Percentiles rank a stretch among this genome's conserved stretches.
Evolutionary conservation across 768 basidiomycete species (phyloP).

Genomic region (Candolleomyces aberdarensis): DNA sequence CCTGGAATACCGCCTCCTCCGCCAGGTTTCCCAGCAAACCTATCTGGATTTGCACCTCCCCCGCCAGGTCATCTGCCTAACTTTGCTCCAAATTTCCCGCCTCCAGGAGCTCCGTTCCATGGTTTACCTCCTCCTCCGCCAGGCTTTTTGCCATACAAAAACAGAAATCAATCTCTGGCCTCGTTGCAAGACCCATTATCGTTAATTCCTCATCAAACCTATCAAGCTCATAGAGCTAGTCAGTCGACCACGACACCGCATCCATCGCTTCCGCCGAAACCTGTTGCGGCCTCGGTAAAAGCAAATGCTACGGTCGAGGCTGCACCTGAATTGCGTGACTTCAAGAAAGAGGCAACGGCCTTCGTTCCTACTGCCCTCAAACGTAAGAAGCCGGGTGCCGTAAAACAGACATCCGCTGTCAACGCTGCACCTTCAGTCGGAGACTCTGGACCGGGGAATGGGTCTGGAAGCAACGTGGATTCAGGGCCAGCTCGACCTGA

Average conservation of each 20-base stretch:
- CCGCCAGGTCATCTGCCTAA: conserved; percentile 10
- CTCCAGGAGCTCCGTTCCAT: conserved; percentile 6
- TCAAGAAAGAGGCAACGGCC: conserved; percentile 92
- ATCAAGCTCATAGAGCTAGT: conserved; percentile 63
- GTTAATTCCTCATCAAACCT: conserved; percentile 73
- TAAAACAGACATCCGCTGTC: conserved; percentile 37
- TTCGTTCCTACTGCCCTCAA: conserved; percentile 86
- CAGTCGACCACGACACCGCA: conserved; percentile 25
- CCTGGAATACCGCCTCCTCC: not conserved
- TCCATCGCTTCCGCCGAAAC: conserved; percentile 32
- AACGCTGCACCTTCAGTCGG: conserved; percentile 64
- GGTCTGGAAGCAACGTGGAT: conserved; percentile 13
- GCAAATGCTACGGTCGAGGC: conserved; percentile 75
- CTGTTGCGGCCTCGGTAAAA: conserved; percentile 27
- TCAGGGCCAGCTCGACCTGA: conserved; percentile 54
- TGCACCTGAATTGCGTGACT: conserved; percentile 83
- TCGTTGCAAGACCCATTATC: conserved; percentile 75
- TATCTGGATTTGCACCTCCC: not conserved
- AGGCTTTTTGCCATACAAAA: conserved; percentile 52
- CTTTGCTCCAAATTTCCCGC: conserved; percentile 3
- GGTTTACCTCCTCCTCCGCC: conserved; percentile 20
- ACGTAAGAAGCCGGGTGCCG: conserved; percentile 54
- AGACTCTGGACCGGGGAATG: not conserved
- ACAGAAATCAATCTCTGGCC: conserved; percentile 36
- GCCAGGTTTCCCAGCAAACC: not conserved